Percentiles rank a stretch among this genome's conserved stretches.
Evolutionary conservation across 2,329 filamentous ascomycete species (phyloP).

Genomic region (Thielaviopsis cerberus): DNA sequence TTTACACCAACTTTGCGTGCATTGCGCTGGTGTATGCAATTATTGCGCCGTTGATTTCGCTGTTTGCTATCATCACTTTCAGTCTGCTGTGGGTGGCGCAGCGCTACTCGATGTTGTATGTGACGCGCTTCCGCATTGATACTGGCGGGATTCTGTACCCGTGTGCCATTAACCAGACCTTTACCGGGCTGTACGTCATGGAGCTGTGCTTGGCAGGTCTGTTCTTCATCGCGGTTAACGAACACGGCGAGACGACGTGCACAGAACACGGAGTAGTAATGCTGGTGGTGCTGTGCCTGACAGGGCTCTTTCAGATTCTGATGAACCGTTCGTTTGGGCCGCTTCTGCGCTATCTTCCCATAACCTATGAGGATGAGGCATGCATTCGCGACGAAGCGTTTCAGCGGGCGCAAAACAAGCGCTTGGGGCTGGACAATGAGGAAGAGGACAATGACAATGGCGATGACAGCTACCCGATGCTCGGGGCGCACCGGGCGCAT

Average conservation of each 20-base stretch:
- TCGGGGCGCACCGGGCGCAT: slow-evolving; percentile 11
- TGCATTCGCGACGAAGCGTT: slow-evolving; percentile 82
- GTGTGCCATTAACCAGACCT: slow-evolving; percentile 82
- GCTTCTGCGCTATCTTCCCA: slow-evolving; percentile 73
- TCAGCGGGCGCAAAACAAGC: slow-evolving; percentile 53
- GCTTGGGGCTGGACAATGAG: slow-evolving; percentile 43
- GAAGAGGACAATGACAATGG: slow-evolving; percentile 30
- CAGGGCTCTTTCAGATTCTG: slow-evolving; percentile 57
- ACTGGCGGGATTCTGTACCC: slow-evolving; percentile 88
- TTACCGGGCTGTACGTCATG: slow-evolving; percentile 88
- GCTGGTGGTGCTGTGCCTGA: slow-evolving; percentile 56
- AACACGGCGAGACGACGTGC: slow-evolving; percentile 36
- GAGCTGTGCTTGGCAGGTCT: slow-evolving; percentile 76
- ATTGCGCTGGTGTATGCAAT: slow-evolving; percentile 81
- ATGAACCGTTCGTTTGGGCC: slow-evolving; percentile 72
- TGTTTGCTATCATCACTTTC: slow-evolving; percentile 90
- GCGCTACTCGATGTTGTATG: slow-evolving; percentile 91
- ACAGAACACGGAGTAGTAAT: slow-evolving; percentile 67
- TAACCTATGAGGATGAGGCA: slow-evolving; percentile 89
- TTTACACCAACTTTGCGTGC: slow-evolving; percentile 91
- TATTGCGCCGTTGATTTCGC: slow-evolving; percentile 71
- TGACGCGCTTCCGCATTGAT: slow-evolving; percentile 73
- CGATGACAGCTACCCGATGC: slow-evolving; percentile 20
- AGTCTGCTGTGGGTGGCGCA: slow-evolving; percentile 83
- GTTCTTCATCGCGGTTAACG: slow-evolving; percentile 59